Evolutionary conservation across 345 rosid genomes (phyloP).

Genomic region (Salix suchowensis): DNA sequence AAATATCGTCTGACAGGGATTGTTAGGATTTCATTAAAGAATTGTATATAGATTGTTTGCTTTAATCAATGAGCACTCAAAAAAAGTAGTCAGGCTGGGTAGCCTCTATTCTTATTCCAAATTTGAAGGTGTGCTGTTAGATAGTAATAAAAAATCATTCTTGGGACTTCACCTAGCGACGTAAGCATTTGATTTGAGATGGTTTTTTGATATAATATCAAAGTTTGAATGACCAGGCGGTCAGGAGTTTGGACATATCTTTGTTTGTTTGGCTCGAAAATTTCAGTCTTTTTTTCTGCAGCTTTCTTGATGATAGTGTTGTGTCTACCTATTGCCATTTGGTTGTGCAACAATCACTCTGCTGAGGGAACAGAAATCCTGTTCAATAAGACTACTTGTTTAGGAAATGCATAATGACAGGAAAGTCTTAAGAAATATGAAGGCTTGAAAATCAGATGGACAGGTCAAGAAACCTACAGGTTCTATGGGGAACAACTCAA

Average conservation of each 20-base stretch:
- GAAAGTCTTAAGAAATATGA: background rate
- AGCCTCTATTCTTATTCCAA: background rate
- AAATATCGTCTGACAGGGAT: background rate
- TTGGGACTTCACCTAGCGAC: no score
- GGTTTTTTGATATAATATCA: no score
- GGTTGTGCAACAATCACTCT: background rate
- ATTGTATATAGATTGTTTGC: constrained; percentile 4
- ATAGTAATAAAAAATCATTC: no score
- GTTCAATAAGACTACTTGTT: background rate
- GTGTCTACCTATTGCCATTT: background rate
- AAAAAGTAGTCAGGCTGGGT: background rate
- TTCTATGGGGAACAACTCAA: background rate
- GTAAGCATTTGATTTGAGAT: no score
- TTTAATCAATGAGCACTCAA: background rate
- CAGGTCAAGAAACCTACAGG: background rate
- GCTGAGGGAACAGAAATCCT: background rate
- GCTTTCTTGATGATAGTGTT: no score
- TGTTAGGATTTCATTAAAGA: background rate
- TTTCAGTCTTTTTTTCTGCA: no score
- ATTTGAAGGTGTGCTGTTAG: background rate
- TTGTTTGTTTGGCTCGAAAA: no score
- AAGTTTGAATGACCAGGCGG: no score
- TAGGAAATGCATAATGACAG: background rate
- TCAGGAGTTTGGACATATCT: no score
- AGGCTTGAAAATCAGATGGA: background rate